phyloP scores from a whole-genome alignment of 164 flowering plant species.

The Sedum album region DNA sequence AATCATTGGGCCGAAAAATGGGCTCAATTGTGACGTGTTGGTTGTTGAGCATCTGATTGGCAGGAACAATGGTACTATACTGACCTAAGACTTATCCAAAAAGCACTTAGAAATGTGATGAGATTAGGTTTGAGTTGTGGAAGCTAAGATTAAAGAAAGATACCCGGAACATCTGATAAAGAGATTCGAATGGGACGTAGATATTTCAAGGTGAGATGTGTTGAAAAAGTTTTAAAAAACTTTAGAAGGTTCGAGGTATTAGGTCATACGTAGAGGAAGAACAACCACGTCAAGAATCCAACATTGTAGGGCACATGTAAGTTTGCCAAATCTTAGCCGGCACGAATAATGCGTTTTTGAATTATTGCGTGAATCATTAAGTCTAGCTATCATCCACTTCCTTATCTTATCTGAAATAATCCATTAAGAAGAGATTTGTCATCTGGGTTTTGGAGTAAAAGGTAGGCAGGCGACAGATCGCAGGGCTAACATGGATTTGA shows the following conservation, averaged over 20 bases:
- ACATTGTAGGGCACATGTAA: conserved; percentile 1
- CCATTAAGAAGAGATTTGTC: not conserved
- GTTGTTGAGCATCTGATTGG: too few species aligned
- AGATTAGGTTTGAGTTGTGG: not conserved
- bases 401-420: not conserved
- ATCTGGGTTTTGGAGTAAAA: not conserved
- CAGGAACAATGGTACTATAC: too few species aligned
- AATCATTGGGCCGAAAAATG: too few species aligned
- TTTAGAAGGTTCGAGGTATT: not conserved
- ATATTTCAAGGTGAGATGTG: not conserved
- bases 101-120: not conserved
- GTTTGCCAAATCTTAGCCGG: not conserved
- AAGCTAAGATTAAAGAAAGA: not conserved
- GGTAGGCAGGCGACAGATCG: not conserved
- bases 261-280: not conserved
- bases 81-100: too few species aligned
- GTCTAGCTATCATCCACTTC: not conserved
- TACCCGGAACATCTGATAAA: not conserved
- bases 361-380: not conserved
- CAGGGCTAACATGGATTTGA: not conserved
- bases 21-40: too few species aligned
- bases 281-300: conserved; percentile 5
- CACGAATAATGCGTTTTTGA: not conserved
- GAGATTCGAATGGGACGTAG: not conserved
- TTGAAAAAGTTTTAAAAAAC: not conserved